Conservation (phyloP, 352 stramenopile genomes). For the Phytophthora macrochlamydospora region DNA sequence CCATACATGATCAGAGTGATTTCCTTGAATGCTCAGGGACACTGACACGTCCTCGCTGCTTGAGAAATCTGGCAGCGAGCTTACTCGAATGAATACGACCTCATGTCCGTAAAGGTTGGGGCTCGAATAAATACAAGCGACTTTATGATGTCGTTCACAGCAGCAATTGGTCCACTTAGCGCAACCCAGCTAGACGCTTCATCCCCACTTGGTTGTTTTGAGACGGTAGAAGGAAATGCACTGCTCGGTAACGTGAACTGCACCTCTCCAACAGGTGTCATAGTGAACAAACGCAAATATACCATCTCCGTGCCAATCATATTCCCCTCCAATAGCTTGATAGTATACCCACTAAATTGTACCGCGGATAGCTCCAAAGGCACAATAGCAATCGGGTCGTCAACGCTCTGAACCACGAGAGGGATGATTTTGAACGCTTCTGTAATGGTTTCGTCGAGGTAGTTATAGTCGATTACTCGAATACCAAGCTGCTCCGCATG, state of each 20-base stretch:
- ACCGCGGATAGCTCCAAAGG: conserved; percentile 40
- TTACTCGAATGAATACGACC: conserved; percentile 60
- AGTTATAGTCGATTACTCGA: conserved; percentile 61
- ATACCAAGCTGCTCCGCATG: conserved; percentile 67
- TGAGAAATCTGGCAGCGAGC: conserved; percentile 46
- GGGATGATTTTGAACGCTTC: conserved; percentile 47
- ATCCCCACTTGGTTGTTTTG: conserved; percentile 29
- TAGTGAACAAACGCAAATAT: conserved; percentile 49
- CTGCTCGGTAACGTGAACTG: conserved; percentile 31
- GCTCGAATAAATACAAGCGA: conserved; percentile 51
- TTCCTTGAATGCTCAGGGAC: conserved; percentile 43
- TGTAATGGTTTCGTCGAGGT: conserved; percentile 50
- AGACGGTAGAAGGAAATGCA: conserved; percentile 24
- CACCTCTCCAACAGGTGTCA: conserved; percentile 59
- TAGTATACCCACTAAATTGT: conserved; percentile 48
- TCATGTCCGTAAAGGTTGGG: conserved; percentile 66
- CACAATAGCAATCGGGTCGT: conserved; percentile 50
- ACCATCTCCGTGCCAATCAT: conserved; percentile 23
- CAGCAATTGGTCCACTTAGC: conserved; percentile 41
- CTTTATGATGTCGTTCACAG: conserved; percentile 43
- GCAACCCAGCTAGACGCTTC: conserved; percentile 32
- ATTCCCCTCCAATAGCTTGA: conserved; percentile 33
- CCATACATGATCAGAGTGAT: conserved; percentile 25
- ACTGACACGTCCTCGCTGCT: conserved; percentile 49
- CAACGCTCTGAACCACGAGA: conserved; percentile 46